Evolutionary conservation across 805 yeast species (phyloP), one percentile per base, ranked within the genome.

Genomic region (Barnettozyma sp.): DNA sequence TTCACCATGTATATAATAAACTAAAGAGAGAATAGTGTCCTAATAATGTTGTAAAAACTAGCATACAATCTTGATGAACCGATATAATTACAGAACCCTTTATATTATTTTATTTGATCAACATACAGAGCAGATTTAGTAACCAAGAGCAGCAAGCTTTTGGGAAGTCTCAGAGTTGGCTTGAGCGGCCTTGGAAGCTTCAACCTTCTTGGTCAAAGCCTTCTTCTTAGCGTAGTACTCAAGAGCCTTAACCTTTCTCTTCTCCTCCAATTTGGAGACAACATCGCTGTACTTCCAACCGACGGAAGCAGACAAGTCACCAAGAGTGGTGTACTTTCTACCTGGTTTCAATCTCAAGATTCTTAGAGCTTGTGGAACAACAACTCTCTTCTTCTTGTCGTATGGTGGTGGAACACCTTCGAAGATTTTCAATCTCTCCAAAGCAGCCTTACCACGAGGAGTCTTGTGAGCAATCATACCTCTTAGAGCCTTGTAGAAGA

Each of bases 391-490:
- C 86, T 87, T 85, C 77, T 81, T 86, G 92, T 92, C 98, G 73
- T 83, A 92, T 74, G 98, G 97, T 48, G 97, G 87, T 71, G 99
- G 99, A 52, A 92, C 79, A 82, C 99, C 99, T 76, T 92, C 98
- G 63, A 85, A 92, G 59, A 90, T 97, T 90, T 92, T 86, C 62
- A 92, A 84, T 76, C 97, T 88, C 78, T 88, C 97, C 65, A 92
- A 72, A 62, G 99, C 99, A 66, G 97, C 97, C 78, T 85, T 83
- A 73, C 99, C 99, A 75, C 97, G 92, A 60, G 97, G 92, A 58
- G 98, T 92, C 87, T 92, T 92, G 88, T 92, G 97, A 68, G 96
- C 76, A 63, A 92, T 75, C 99, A 92, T 92, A 76, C 99, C 99
- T 69, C 95, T 84, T 68, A 92, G 72, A 64, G 99, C 97, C 83